These are phyloP conservation scores for Osmanthus fragrans DNA, from an alignment of 257 asterid species.

Conservation along the genomic window DNA sequence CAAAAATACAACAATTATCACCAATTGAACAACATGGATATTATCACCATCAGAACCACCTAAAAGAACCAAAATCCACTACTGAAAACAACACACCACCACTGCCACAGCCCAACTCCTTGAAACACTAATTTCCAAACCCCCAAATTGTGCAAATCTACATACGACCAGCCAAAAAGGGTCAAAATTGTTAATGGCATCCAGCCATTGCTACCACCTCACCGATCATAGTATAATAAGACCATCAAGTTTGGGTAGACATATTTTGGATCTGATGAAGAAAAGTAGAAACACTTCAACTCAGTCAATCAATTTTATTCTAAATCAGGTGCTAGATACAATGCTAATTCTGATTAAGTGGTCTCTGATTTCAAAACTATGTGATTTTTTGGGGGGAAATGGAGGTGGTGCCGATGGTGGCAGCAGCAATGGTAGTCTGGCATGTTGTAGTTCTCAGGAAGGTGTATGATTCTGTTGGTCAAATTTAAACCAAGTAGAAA, in stretches of 20 bases:
- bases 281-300: background rate
- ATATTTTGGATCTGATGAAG: no score
- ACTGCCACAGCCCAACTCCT: background rate
- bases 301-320: background rate
- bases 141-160: background rate
- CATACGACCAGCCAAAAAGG: background rate
- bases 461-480: no score
- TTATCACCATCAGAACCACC: background rate
- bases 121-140: background rate
- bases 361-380: no score
- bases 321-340: background rate
- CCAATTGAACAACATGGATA: background rate
- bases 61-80: background rate
- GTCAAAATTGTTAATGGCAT: background rate
- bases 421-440: background rate
- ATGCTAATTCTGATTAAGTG: no score
- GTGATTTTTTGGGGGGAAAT: background rate
- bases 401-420: background rate
- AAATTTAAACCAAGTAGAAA: no score
- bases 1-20: background rate
- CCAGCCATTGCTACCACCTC: background rate
- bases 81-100: background rate
- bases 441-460: background rate
- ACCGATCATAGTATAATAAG: background rate
- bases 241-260: no score